A percentile compares a stretch with the other conserved stretches of the same genome.
These are phyloP conservation scores for Alternaria triticina DNA, from an alignment of 2,329 filamentous ascomycete genomes.

Conservation along the genomic window DNA sequence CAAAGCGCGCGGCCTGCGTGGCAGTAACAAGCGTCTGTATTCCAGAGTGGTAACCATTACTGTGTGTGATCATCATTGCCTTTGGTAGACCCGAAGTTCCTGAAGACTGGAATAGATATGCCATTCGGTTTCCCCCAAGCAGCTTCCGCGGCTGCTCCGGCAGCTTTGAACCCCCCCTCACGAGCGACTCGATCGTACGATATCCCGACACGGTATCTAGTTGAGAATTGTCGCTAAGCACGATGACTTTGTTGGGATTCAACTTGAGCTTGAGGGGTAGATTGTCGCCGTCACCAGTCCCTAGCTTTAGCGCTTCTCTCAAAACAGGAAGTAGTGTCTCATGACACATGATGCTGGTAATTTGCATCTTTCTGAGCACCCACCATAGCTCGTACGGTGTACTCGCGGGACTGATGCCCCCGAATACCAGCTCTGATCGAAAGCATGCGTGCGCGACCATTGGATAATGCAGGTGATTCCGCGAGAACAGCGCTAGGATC, in stretches of 20 bases:
- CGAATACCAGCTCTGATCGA: constrained; percentile 36
- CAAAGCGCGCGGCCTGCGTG: constrained; percentile 27
- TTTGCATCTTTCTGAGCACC: constrained; percentile 42
- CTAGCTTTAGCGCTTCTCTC: constrained; percentile 32
- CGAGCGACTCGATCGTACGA: constrained; percentile 33
- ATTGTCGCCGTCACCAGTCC: constrained; percentile 29
- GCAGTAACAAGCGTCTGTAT: constrained; percentile 35
- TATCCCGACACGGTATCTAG: constrained; percentile 25
- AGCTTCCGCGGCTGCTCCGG: constrained; percentile 27
- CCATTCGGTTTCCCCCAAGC: constrained; percentile 32
- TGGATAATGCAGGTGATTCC: constrained; percentile 42
- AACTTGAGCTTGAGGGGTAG: constrained; percentile 28
- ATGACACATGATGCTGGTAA: constrained; percentile 36
- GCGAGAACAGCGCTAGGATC: constrained; percentile 35
- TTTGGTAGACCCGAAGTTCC: constrained; percentile 43
- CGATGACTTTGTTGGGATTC: constrained; percentile 30
- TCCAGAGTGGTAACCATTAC: constrained; percentile 33
- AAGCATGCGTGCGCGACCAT: constrained; percentile 41
- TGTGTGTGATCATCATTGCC: constrained; percentile 44
- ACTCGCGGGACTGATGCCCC: constrained; percentile 38
- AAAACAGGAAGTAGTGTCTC: constrained; percentile 36
- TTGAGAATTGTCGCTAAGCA: constrained; percentile 32
- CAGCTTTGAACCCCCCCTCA: constrained; percentile 24
- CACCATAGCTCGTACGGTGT: constrained; percentile 43
- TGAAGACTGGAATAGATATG: constrained; percentile 39